Evolutionary conservation across 169 alveolate species (phyloP).

Genomic region (Perkinsus olseni): DNA sequence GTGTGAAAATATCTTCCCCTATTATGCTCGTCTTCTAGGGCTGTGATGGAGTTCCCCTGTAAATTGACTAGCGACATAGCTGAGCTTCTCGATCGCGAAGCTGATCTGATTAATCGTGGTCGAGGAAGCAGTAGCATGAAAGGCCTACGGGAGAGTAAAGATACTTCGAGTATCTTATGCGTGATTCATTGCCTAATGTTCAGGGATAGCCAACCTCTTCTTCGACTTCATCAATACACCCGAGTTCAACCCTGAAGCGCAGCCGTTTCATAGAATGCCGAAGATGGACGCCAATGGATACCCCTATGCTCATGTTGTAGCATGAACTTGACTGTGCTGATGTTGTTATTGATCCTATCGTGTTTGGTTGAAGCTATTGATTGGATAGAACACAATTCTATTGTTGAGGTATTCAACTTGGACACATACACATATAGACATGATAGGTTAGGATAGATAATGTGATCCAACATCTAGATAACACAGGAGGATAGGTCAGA

Average conservation of each 20-base stretch:
- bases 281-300: conserved; percentile 22
- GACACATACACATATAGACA: background rate
- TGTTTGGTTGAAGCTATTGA: background rate
- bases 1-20: background rate
- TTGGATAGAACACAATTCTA: background rate
- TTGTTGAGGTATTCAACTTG: background rate
- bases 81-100: conserved; percentile 79
- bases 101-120: conserved; percentile 82
- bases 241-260: conserved; percentile 82
- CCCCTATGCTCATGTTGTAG: background rate
- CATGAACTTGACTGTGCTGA: background rate
- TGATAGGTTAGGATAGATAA: too few species aligned
- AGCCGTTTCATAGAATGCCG: conserved; percentile 72
- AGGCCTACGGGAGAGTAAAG: background rate
- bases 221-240: conserved; percentile 76
- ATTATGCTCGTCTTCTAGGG: conserved; percentile 35
- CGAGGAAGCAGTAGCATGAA: conserved; percentile 46
- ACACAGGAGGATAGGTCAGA: background rate
- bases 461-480: too few species aligned
- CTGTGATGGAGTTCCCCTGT: conserved; percentile 75
- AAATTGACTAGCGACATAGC: conserved; percentile 72
- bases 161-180: background rate
- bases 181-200: background rate
- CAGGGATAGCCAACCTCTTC: conserved; percentile 68
- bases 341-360: background rate